A percentile compares a stretch with the other conserved stretches of the same genome.
These are phyloP conservation scores for Phytophthora palmivora DNA, from an alignment of 352 stramenopile species.

Conservation along the genomic window DNA sequence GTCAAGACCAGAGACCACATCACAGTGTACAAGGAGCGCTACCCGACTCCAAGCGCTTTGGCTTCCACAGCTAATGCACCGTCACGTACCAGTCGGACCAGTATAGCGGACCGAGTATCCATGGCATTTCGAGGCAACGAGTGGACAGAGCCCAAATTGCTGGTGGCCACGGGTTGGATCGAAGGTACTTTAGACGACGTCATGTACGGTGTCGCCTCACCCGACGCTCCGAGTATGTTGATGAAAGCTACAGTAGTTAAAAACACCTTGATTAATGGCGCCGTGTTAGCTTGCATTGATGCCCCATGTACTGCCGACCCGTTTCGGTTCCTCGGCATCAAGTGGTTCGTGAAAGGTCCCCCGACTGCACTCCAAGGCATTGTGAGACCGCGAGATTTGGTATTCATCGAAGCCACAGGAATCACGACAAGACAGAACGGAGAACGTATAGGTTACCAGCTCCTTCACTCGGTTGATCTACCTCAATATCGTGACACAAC, in stretches of 20 bases:
- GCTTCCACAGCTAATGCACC: constrained; percentile 8
- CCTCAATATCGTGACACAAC: constrained; percentile 29
- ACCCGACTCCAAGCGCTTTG: constrained; percentile 27
- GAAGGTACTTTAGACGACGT: constrained; percentile 57
- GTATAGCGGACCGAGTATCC: constrained; percentile 49
- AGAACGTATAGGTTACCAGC: constrained; percentile 40
- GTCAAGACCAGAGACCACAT: constrained; percentile 39
- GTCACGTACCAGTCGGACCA: constrained; percentile 35
- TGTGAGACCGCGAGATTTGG: constrained; percentile 35
- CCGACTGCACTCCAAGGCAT: constrained; percentile 33
- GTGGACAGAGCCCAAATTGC: constrained; percentile 48
- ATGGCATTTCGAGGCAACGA: constrained; percentile 30
- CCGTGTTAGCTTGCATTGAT: constrained; percentile 40
- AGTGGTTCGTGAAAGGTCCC: constrained; percentile 42
- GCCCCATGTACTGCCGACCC: constrained; percentile 35
- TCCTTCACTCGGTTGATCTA: constrained; percentile 43
- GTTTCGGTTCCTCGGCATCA: constrained; percentile 43
- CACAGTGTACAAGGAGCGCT: constrained; percentile 46
- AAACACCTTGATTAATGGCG: constrained; percentile 37
- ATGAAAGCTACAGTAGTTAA: constrained; percentile 51
- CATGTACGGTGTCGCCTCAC: constrained; percentile 69
- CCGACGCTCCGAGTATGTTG: constrained; percentile 53
- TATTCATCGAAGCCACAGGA: constrained; percentile 47
- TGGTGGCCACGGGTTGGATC: constrained; percentile 49
- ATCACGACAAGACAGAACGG: constrained; percentile 34